Percentiles rank a stretch among this genome's conserved stretches.
phyloP scores from a whole-genome alignment of 345 rosid species.

The Raphanus sativus region DNA sequence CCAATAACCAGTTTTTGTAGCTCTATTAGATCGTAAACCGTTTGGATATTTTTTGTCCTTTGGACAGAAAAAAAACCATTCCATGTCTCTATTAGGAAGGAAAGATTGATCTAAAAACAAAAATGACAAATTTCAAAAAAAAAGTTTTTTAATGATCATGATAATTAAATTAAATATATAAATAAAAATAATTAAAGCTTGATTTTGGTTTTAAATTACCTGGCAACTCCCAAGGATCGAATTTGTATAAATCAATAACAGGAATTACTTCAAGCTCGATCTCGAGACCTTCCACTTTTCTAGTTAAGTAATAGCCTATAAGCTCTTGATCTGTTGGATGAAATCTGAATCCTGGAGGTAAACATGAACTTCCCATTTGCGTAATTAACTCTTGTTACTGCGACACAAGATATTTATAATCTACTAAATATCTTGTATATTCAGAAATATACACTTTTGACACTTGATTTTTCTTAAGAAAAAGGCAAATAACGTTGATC shows the following conservation, averaged over 20 bases:
- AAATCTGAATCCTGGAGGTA: slow-evolving; percentile 79
- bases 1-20: slow-evolving; percentile 91
- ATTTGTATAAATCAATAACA: slow-evolving; percentile 63
- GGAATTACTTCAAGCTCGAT: slow-evolving; percentile 78
- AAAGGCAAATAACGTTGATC: slow-evolving; percentile 59
- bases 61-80: slow-evolving; percentile 93
- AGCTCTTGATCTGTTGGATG: slow-evolving; percentile 86
- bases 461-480: slow-evolving; percentile 58
- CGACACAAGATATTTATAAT: neutral
- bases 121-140: neutral
- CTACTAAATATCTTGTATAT: slow-evolving; percentile 52
- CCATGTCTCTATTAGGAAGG: slow-evolving; percentile 77
- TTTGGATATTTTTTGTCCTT: slow-evolving; percentile 85
- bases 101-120: slow-evolving; percentile 63
- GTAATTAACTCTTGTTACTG: slow-evolving; percentile 21
- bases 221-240: slow-evolving; percentile 83
- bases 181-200: neutral
- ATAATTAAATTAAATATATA: neutral
- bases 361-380: slow-evolving; percentile 67
- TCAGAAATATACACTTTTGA: slow-evolving; percentile 82
- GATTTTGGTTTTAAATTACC: slow-evolving; percentile 33
- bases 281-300: slow-evolving; percentile 58
- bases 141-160: neutral
- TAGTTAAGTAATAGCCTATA: slow-evolving; percentile 60
- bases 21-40: slow-evolving; percentile 79